Percentiles rank a stretch among this genome's conserved stretches.
Evolutionary conservation across 192 early-diverging fungal species (phyloP).

Genomic region (Coemansia sp.): DNA sequence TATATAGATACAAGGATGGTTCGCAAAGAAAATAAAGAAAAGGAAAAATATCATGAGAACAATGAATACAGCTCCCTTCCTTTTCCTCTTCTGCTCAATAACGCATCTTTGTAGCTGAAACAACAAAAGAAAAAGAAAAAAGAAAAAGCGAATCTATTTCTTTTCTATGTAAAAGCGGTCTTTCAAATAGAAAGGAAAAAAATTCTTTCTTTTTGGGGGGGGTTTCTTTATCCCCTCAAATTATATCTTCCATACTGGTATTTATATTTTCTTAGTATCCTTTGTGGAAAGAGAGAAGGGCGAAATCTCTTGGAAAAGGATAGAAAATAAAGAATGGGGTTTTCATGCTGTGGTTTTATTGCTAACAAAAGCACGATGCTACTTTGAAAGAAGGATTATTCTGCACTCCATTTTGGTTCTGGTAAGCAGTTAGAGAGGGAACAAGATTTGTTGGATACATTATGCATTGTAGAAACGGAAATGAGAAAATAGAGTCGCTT

Average conservation of each 20-base stretch:
- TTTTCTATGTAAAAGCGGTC: background rate
- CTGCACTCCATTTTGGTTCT: constrained; percentile 1
- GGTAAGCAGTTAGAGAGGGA: background rate
- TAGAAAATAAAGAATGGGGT: background rate
- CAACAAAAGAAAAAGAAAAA: background rate
- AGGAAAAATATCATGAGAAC: no score
- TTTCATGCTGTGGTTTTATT: background rate
- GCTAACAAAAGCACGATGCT: background rate
- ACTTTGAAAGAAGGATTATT: background rate
- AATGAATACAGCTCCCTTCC: no score
- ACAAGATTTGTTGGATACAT: background rate
- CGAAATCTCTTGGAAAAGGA: background rate
- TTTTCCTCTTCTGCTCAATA: no score
- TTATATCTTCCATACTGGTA: no score
- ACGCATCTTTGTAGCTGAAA: background rate
- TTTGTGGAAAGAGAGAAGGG: background rate
- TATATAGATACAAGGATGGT: no score
- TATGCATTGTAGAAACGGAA: constrained; percentile 7
- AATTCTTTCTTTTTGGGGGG: no score
- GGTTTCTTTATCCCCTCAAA: no score
- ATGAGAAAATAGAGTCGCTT: constrained; percentile 6
- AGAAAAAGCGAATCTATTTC: background rate
- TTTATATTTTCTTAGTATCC: background rate
- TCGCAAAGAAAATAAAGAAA: no score
- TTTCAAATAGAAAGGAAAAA: constrained; percentile 1